phyloP scores from a whole-genome alignment of 78 protist genomes.

The Emiliania huxleyi region DNA sequence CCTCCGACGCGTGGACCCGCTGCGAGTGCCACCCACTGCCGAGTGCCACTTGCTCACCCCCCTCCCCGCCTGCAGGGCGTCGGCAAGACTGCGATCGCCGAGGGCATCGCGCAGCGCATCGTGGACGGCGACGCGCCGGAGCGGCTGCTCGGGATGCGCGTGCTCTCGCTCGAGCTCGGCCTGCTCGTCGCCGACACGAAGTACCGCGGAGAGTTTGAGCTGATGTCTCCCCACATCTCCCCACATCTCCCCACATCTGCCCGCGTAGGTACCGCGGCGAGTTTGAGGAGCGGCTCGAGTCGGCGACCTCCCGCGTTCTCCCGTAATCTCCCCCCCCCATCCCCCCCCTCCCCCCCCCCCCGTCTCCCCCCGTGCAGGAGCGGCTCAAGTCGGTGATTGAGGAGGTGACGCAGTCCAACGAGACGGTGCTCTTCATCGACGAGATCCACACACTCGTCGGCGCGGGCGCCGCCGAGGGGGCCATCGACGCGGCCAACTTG shows the following conservation, averaged over 20 bases:
- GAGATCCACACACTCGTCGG: conserved; percentile 95
- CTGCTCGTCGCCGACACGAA: conserved; percentile 62
- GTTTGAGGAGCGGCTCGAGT: conserved; percentile 65
- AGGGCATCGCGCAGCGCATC: conserved; percentile 54
- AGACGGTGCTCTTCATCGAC: conserved; percentile 91
- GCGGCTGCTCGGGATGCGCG: neutral
- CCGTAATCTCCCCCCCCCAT: too few species aligned
- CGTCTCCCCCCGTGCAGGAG: too few species aligned
- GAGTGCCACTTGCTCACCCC: too few species aligned
- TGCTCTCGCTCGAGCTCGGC: conserved; percentile 48
- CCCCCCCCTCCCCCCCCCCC: too few species aligned
- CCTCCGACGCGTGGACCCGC: too few species aligned
- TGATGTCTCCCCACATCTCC: too few species aligned
- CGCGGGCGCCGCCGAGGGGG: conserved; percentile 89
- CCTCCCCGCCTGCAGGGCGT: conserved; percentile 32
- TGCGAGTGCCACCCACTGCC: too few species aligned
- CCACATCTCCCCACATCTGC: too few species aligned
- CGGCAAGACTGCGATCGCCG: conserved; percentile 53
- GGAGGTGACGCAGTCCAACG: conserved; percentile 67
- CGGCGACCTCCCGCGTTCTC: too few species aligned
- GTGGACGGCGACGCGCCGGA: conserved; percentile 35
- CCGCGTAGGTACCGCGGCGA: conserved; percentile 83
- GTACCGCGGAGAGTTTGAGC: conserved; percentile 55
- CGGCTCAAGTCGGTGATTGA: conserved; percentile 64
- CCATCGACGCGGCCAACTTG: conserved; percentile 98